Evolutionary conservation across 306 rosid species (phyloP).

Genomic region (Biancaea sappan): DNA sequence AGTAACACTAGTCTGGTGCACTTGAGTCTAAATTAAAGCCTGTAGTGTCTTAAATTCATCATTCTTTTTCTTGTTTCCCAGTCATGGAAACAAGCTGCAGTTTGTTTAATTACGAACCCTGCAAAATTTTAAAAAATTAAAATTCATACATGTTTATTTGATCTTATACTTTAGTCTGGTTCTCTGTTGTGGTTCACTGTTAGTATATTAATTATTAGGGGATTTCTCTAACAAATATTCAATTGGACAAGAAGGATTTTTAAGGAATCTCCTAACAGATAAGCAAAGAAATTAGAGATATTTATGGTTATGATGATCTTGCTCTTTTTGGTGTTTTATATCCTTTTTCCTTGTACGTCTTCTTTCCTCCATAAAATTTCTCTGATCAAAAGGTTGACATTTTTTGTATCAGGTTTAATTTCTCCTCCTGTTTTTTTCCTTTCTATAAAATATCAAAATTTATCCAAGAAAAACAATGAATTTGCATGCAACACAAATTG

Average conservation of each 20-base stretch:
- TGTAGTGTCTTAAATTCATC: background rate
- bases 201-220: background rate
- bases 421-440: background rate
- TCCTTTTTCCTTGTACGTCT: background rate
- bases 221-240: background rate
- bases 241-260: conserved; percentile 11
- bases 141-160: too few species aligned
- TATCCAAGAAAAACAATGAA: too few species aligned
- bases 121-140: too few species aligned
- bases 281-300: background rate
- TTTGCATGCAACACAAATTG: background rate
- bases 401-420: too few species aligned
- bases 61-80: background rate
- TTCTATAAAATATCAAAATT: background rate
- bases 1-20: background rate
- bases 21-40: background rate
- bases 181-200: conserved; percentile 2
- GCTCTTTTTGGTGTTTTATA: background rate
- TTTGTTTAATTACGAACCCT: background rate
- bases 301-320: background rate
- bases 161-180: background rate
- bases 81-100: background rate
- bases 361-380: background rate
- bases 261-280: background rate
- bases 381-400: too few species aligned